Evolutionary conservation across 2,329 filamentous ascomycete species (phyloP), one percentile per base, ranked within the genome.

Genomic region (Xylaria sp.): DNA sequence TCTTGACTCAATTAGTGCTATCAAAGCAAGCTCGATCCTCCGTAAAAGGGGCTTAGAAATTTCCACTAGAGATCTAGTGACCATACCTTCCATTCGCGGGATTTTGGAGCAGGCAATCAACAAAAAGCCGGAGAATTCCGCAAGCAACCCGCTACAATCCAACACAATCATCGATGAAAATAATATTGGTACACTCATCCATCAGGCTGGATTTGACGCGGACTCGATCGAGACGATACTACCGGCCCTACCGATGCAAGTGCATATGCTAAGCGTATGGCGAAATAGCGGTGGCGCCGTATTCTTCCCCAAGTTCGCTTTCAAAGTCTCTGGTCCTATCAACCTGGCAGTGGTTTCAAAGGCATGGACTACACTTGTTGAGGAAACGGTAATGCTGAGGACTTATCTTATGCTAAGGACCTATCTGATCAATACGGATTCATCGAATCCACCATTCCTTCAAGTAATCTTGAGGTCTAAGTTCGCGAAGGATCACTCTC

Each of bases 1-100:
- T 0, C 87, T 97, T 1, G 94, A 97, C 77, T 97, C 94, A 0
- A 97, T 97, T 78, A 95, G 91, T 71, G 91, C 93, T 1, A 96
- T 97, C 81, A 97, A 96, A 75, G 89, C 94, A 3, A 89, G 90
- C 9, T 87, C 90, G 0, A 82, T 94, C 7, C 82, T 97, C 4
- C 89, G 88, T 49, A 91, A 87, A 72, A 80, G 84, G 49, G 87
- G 84, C 0, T 79, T 97, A 7, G 79, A 81, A 13, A 78, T 97
- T 0, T 85, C 86, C 40, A 91, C 95, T 3, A 90, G 91, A 49
- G 88, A 93, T 46, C 88, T 97, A 74, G 81, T 97, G 2, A 87
- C 83, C 67, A 88, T 90, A 1, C 83, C 85, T 4, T 93, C 88
- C 0, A 84, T 97, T 26, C 76, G 80, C 1, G 85, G 89, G 1